Conservation (phyloP, 306 rosid genomes). For the Amphicarpaea edgeworthii region DNA sequence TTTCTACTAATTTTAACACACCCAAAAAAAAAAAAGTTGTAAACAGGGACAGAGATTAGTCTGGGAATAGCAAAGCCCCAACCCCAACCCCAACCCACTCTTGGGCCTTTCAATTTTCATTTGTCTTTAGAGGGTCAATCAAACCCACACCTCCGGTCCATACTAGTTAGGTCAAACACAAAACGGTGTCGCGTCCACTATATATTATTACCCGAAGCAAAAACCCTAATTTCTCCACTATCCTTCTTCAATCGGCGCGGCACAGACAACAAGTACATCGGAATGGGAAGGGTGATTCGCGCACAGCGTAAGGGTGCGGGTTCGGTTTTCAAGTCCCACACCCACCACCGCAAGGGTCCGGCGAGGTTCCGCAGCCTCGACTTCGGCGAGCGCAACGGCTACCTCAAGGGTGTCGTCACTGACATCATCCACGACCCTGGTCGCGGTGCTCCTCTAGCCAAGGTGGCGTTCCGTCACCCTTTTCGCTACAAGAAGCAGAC, state of each 20-base stretch:
- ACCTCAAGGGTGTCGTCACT: conserved; percentile 75
- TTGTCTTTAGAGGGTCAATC: too few relatives aligned
- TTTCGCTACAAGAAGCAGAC: conserved; percentile 76
- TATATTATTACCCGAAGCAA: neutral
- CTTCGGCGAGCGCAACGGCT: conserved; percentile 82
- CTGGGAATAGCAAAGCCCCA: too few relatives aligned
- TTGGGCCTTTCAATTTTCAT: too few relatives aligned
- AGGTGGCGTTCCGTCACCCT: conserved; percentile 76
- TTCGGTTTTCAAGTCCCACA: conserved; percentile 81
- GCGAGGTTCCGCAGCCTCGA: conserved; percentile 79
- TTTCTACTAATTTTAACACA: too few relatives aligned
- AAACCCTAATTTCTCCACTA: conserved; percentile 38
- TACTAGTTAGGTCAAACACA: neutral
- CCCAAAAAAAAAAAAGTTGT: too few relatives aligned
- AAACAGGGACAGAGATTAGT: too few relatives aligned
- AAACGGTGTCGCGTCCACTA: neutral
- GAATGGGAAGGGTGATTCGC: conserved; percentile 76
- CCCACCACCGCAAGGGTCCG: conserved; percentile 85
- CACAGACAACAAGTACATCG: neutral
- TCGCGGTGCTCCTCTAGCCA: conserved; percentile 84
- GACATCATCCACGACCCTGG: conserved; percentile 85
- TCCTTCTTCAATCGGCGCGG: neutral
- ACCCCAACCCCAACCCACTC: too few relatives aligned
- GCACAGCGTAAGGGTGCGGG: conserved; percentile 94
- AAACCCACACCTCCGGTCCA: too few relatives aligned